Conservation (phyloP, 805 yeast genomes). For the Yarrowia sp. region DNA sequence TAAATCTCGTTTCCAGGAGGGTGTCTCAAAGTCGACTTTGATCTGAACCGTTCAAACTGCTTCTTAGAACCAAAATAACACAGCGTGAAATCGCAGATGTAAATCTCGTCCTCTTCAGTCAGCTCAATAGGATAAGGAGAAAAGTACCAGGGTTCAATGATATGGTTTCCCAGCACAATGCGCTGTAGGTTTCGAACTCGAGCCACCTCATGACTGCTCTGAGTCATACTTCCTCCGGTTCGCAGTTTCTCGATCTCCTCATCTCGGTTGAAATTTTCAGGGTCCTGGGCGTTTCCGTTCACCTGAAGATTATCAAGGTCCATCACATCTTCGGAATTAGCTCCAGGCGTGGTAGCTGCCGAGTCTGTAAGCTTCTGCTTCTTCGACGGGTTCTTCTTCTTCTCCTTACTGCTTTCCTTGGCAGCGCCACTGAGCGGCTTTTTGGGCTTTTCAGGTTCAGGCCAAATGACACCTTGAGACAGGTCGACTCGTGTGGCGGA, state of each 20-base stretch:
- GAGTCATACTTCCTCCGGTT: conserved; percentile 98
- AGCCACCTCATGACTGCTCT: conserved; percentile 81
- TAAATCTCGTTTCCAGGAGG: conserved; percentile 99
- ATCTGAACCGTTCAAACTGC: conserved; percentile 90
- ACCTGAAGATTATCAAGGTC: conserved; percentile 85
- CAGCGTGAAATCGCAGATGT: conserved; percentile 89
- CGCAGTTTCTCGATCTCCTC: conserved; percentile 91
- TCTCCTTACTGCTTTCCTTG: conserved; percentile 45
- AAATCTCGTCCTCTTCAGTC: conserved; percentile 88
- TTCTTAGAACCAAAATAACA: conserved; percentile 86
- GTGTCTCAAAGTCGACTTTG: conserved; percentile 86
- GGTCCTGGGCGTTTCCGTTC: conserved; percentile 67
- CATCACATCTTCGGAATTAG: conserved; percentile 65
- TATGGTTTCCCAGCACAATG: conserved; percentile 85
- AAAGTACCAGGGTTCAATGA: conserved; percentile 98
- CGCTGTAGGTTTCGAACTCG: conserved; percentile 82
- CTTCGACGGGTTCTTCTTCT: conserved; percentile 43
- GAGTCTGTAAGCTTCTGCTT: conserved; percentile 42
- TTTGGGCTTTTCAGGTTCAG: conserved; percentile 63
- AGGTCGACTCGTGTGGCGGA: conserved; percentile 73
- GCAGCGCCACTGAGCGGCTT: conserved; percentile 50
- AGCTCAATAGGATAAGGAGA: conserved; percentile 96
- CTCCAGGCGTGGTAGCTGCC: conserved; percentile 42
- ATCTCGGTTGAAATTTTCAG: conserved; percentile 80
- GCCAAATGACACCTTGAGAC: conserved; percentile 71